These are phyloP conservation scores for Penicillium sp. DNA, from an alignment of 2,329 filamentous ascomycete genomes.

Conservation along the genomic window DNA sequence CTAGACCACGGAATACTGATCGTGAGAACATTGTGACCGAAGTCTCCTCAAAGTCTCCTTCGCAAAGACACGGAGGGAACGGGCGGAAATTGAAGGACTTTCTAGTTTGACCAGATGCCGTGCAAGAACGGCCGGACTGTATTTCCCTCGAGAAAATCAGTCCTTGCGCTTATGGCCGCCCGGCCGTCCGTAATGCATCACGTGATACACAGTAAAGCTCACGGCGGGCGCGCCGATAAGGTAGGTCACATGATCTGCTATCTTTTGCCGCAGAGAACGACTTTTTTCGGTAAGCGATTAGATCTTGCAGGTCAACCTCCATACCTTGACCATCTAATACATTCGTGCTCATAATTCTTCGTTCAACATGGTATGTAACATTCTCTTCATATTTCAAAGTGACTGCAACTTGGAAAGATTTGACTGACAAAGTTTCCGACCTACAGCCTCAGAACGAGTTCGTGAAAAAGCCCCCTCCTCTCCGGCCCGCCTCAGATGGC, in stretches of 20 bases:
- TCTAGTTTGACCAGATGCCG: slow-evolving; percentile 3
- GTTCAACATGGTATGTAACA: slow-evolving; percentile 29
- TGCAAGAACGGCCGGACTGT: slow-evolving; percentile 8
- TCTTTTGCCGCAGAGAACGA: slow-evolving; percentile 22
- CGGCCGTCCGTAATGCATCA: slow-evolving; percentile 22
- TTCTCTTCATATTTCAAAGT: accelerated
- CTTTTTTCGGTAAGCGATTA: slow-evolving; percentile 22
- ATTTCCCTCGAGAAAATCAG: slow-evolving; percentile 31
- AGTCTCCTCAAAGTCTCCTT: slow-evolving; percentile 1
- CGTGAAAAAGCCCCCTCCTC: slow-evolving; percentile 15
- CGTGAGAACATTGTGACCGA: slow-evolving; percentile 33
- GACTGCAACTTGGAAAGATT: neutral
- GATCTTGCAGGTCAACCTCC: slow-evolving; percentile 20
- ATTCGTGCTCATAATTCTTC: slow-evolving; percentile 11
- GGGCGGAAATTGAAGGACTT: slow-evolving; percentile 9
- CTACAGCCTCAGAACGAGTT: slow-evolving; percentile 41
- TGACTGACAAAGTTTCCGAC: slow-evolving; percentile 8
- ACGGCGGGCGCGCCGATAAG: slow-evolving; percentile 13
- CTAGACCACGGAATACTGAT: slow-evolving; percentile 27
- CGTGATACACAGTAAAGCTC: slow-evolving; percentile 13
- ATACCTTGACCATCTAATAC: slow-evolving; percentile 12
- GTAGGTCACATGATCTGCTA: slow-evolving; percentile 18
- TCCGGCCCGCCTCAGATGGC: slow-evolving; percentile 10
- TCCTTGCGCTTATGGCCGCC: slow-evolving; percentile 26
- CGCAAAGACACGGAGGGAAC: slow-evolving; percentile 7